Evolutionary conservation across 257 asterid genomes (phyloP).

Genomic region (Perilla frutescens): DNA sequence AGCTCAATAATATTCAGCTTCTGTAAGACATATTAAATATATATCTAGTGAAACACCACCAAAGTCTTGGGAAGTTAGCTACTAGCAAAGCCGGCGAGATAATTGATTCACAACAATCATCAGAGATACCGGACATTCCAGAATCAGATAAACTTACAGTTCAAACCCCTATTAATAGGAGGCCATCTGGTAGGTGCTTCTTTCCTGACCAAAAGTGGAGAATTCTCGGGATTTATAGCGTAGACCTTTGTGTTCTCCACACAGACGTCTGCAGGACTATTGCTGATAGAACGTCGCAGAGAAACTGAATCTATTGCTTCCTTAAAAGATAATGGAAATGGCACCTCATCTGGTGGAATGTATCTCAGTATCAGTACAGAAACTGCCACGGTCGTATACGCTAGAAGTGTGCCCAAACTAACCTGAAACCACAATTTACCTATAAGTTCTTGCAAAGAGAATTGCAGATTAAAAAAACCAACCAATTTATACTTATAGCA

Average conservation of each 20-base stretch:
- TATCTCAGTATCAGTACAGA: slow-evolving; percentile 91
- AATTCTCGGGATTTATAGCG: slow-evolving; percentile 40
- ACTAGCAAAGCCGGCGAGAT: too few species aligned
- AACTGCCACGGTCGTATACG: slow-evolving; percentile 88
- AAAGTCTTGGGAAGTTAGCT: too few species aligned
- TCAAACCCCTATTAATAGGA: slow-evolving; percentile 45
- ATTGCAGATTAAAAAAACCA: not conserved
- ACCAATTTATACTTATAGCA: not conserved
- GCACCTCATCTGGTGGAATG: slow-evolving; percentile 90
- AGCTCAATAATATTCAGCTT: too few species aligned
- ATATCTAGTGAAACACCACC: too few species aligned
- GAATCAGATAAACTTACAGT: slow-evolving; percentile 54
- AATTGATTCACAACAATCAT: not conserved
- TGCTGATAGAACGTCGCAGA: slow-evolving; percentile 43
- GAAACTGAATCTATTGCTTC: slow-evolving; percentile 86
- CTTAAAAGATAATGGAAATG: slow-evolving; percentile 78
- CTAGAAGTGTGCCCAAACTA: slow-evolving; percentile 98
- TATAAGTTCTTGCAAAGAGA: slow-evolving; percentile 20
- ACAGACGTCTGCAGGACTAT: slow-evolving; percentile 39
- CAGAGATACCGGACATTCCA: not conserved
- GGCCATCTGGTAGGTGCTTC: slow-evolving; percentile 51
- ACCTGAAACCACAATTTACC: slow-evolving; percentile 63
- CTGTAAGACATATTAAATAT: too few species aligned
- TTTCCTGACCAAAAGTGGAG: slow-evolving; percentile 58
- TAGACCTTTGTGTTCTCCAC: slow-evolving; percentile 45